Base-by-base conservation (phyloP, 1,284 basidiomycete genomes). In the Flammula alnicola region DNA sequence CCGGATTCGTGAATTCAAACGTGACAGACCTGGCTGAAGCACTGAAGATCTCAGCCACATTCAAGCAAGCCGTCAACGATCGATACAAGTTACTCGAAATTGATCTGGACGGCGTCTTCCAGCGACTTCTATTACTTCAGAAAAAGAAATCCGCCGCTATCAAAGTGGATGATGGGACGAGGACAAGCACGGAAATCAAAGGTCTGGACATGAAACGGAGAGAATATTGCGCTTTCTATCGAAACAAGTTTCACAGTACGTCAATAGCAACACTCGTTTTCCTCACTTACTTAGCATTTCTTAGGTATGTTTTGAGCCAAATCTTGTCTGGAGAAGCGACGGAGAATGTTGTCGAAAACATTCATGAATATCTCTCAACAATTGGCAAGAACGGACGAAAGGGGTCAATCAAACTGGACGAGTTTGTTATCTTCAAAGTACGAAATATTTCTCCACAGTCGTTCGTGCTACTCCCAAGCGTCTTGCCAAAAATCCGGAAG, bases 61-160 rank as follows among this genome's bases (percentile, higher is more conserved):
- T 99, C 79, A 98, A 97, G 72, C 94, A 93, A 65, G 85, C 88
- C 5, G 95, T 99, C 62, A 99, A 99, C 65, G 93, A 99, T 57
- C 83, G 89, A 20, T 99, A 98, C 74, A 90, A 85, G 61, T 79
- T 98, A 39, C 86, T 99, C 32, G 97, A 99, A 68, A 99, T 99
- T 55, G 97, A 99, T 66, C 81, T 98, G 25, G 97, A 99, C 62
- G 88, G 91, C 5, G 84, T 98, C 20, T 99, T 99, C 73, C 86
- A 96, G 64, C 85, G 97, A 2, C 80, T 99, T 55, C 73, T 99
- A 1, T 79, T 99, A 14, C 73, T 99, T 43, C 96, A 99, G 65
- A 99, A 99, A 83, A 99, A 99, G 77, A 99, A 99, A 72, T 99
- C 99, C 61, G 97, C 97, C 0, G 97, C 97, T 0, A 79, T 98